Evolutionary conservation across 2,329 filamentous ascomycete genomes (phyloP), one percentile per base, ranked within the genome.

Genomic region (Beauveria brongniartii): DNA sequence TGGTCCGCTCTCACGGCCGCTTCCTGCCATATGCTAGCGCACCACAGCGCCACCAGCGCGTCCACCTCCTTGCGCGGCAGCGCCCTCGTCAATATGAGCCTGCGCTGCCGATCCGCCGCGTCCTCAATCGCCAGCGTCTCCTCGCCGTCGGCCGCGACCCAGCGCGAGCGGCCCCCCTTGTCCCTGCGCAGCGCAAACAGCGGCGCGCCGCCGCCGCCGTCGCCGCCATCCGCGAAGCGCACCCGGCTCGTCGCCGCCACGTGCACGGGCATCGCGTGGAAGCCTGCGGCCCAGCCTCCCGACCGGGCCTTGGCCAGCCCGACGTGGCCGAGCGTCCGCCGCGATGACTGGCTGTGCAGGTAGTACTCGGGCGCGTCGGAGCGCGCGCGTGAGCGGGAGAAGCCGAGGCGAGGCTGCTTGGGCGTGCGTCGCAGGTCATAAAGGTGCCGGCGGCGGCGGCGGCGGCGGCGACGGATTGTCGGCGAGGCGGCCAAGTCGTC

Each of bases 1-100:
- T 12, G n/a, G 5, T 46, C 41, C 9, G 28, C 44, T 30, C 26
- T 57, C n/a, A 14, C 44, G 1, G 55, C 55, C 28, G 55, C 28
- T 18, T 34, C 43, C 55, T 47, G 55, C 55, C 55, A 57, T 37
- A 57, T 48, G 2, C 55, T 30, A 20, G 43, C 47, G 30, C 55
- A 57, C 55, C 55, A 57, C 28, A 57, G 28, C 55, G 55, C 55
- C n/a, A 57, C 55, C 55, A 57, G 30, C n/a, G 20, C 55, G n/a
- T 57, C 55, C 10, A 48, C 55, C 28, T 57, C 43, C 16, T 48
- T 57, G 18, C 55, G n/a, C n/a, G 28, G 43, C 40, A 48, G 9
- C 14, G 28, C 20, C 20, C 37, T 48, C 12, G 24, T 40, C 43
- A 48, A 1, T 2, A 47, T 57, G 3, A 48, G 30, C 43, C 43